phyloP scores from a whole-genome alignment of 169 alveolate species.

The Ichthyophthirius multifiliis region DNA sequence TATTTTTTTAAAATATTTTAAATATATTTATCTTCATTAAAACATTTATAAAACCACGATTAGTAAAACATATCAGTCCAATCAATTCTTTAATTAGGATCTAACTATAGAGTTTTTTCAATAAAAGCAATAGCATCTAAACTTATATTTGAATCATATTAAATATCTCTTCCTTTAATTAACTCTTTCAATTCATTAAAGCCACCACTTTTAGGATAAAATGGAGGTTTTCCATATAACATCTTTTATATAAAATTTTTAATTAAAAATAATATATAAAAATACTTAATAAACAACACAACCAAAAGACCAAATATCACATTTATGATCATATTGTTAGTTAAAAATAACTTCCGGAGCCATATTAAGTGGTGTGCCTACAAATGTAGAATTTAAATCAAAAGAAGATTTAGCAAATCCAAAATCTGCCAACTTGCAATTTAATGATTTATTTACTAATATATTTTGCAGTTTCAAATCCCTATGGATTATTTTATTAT shows the following conservation, averaged over 20 bases:
- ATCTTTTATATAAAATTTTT: not conserved
- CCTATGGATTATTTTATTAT: conserved; percentile 35
- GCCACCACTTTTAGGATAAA: not conserved
- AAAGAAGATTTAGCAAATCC: conserved; percentile 59
- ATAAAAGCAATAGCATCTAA: not conserved
- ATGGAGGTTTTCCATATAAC: not conserved
- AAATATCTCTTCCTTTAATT: not conserved
- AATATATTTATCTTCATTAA: not conserved
- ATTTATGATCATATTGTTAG: conserved; percentile 60
- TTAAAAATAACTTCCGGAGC: conserved; percentile 75
- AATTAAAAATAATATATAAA: not conserved
- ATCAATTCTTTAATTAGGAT: not conserved
- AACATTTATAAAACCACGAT: not conserved
- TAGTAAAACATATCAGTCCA: not conserved
- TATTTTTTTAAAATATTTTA: too few relatives aligned
- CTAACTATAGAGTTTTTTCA: not conserved
- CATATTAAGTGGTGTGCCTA: conserved; percentile 73
- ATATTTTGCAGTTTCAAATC: conserved; percentile 53
- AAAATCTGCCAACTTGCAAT: conserved; percentile 60
- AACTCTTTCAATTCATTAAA: not conserved
- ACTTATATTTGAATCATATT: not conserved
- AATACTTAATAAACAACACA: conserved; percentile 30
- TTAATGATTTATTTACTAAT: not conserved
- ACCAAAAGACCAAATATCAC: conserved; percentile 85
- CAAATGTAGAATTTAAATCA: conserved; percentile 8